Evolutionary conservation across 148 eudicot genomes (phyloP).

Genomic region (Chenopodium quinoa): DNA sequence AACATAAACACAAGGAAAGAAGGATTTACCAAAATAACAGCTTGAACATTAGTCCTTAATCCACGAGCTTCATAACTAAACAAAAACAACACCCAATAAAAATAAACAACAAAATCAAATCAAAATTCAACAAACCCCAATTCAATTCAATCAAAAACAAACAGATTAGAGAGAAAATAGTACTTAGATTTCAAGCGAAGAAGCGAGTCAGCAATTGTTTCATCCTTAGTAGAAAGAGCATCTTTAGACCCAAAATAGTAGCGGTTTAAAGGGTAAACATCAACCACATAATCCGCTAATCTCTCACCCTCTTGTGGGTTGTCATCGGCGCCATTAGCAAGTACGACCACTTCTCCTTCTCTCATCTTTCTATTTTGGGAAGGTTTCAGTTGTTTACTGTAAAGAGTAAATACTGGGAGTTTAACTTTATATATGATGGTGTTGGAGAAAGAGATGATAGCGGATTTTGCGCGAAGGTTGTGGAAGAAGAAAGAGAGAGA

Average conservation of each 20-base stretch:
- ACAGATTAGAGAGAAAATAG: background rate
- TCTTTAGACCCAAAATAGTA: slow-evolving; percentile 60
- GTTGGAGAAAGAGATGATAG: background rate
- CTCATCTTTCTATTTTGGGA: background rate
- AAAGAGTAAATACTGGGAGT: background rate
- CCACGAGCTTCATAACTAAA: slow-evolving; percentile 61
- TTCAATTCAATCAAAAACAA: background rate
- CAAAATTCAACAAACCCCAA: background rate
- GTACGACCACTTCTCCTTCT: background rate
- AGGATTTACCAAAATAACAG: slow-evolving; percentile 54
- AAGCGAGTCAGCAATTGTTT: slow-evolving; percentile 41
- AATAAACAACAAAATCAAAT: background rate
- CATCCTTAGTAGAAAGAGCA: slow-evolving; percentile 31
- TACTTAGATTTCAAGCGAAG: slow-evolving; percentile 54
- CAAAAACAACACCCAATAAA: background rate
- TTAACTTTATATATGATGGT: background rate
- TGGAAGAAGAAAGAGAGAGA: background rate
- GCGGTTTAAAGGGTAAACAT: slow-evolving; percentile 49
- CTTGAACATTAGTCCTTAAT: slow-evolving; percentile 60
- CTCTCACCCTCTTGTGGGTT: background rate
- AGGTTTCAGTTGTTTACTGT: background rate
- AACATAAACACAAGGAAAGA: background rate
- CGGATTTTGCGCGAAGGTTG: background rate
- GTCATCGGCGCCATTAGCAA: background rate
- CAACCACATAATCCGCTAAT: slow-evolving; percentile 20